Base-by-base conservation (phyloP, 2,329 filamentous ascomycete species). In the Xylaria arbuscula region DNA sequence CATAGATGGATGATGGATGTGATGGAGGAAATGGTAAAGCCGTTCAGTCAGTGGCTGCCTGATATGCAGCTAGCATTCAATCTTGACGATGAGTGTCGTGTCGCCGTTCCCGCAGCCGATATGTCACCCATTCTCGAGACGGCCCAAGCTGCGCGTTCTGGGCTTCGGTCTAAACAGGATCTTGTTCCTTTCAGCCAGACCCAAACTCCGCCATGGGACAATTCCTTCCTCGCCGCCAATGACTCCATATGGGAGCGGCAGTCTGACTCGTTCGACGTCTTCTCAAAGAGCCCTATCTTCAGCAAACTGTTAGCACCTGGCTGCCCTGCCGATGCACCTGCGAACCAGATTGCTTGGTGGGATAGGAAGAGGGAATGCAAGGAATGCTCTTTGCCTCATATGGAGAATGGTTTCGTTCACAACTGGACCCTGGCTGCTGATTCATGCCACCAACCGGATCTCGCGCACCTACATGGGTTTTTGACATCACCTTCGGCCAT, bases 51-150 rank as follows among this genome's bases (percentile, higher is more conserved):
- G 62, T 81, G 81, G 72, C 75, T 87, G 11, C 85, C 85, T 0
- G 82, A 87, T 66, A 85, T 87, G 82, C 83, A 86, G 67, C 80
- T 87, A 19, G 83, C 84, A 8, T 84, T 86, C 76, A 87, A 86
- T 68, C 77, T 81, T 8, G 79, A 84, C 64, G 84, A 86, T 73
- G 83, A 86, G 70, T 84, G 84, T 45, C 82, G 84, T 13, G 78
- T 86, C 13, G 78, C 84, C 28, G 78, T 84, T 1, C 78, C 83
- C 3, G 81, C 79, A 73, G 80, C 83, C 45, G 80, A 80, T 15
- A 79, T 83, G 69, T 76, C 81, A 42, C 75, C 75, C 4, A 75
- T 81, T 54, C 74, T 80, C n/a, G 72, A 75, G 4, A 72, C 77
- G 72, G 69, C 72, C 4, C 55, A 68, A 8, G 66, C 57, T 13